These are phyloP conservation scores for Gossypium gossypioides DNA, from an alignment of 441 rosid genomes.

Conservation along the genomic window DNA sequence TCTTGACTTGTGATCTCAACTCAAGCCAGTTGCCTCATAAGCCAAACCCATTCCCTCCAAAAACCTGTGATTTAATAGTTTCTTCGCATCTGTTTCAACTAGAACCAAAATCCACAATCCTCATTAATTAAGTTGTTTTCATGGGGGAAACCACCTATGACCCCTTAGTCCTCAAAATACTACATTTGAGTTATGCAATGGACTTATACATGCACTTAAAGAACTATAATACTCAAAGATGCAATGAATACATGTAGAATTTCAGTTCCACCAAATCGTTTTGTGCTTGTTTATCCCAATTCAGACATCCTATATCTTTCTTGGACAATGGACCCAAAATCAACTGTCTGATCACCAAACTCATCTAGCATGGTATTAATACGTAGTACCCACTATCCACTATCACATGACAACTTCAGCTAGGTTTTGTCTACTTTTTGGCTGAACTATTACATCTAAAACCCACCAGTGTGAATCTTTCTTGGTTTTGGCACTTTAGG, in stretches of 20 bases:
- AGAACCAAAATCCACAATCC: neutral
- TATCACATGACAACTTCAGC: neutral
- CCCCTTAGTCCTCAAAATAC: neutral
- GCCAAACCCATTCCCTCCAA: neutral
- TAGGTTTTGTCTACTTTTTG: neutral
- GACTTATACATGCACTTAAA: neutral
- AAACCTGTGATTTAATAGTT: neutral
- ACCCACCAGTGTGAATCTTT: neutral
- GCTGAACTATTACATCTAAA: neutral
- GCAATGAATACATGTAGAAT: neutral
- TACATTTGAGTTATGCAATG: neutral
- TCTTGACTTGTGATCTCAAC: neutral
- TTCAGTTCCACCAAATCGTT: neutral
- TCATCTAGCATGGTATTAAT: neutral
- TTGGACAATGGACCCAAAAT: neutral
- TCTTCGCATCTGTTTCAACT: neutral
- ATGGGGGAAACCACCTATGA: neutral
- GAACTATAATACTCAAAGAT: neutral
- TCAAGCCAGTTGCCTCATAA: neutral
- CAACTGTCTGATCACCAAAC: neutral
- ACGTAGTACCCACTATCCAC: neutral
- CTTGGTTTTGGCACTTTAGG: neutral
- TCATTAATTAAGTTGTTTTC: neutral
- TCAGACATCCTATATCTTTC: slow-evolving; percentile 5
- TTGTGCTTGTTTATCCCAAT: neutral